Conservation (phyloP, 371 early-diverging fungal species). For the Lichtheimia hyalospora region DNA sequence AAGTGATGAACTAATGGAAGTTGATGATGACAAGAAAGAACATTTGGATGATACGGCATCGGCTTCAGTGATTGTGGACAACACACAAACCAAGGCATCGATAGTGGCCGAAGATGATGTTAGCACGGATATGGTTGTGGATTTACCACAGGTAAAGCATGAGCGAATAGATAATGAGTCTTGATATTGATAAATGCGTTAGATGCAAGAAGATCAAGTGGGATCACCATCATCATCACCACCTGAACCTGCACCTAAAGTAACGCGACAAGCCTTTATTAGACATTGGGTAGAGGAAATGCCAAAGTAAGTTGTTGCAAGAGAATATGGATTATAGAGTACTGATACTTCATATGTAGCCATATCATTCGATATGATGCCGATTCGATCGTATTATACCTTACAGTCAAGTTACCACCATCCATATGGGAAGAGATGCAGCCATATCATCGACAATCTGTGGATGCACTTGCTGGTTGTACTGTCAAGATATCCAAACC, state of each 20-base stretch:
- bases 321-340: background rate
- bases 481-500: background rate
- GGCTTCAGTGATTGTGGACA: too few relatives aligned
- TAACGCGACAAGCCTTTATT: background rate
- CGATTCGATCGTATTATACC: background rate
- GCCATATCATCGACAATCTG: background rate
- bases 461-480: background rate
- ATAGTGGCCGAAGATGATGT: too few relatives aligned
- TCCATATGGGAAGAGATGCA: background rate
- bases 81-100: too few relatives aligned
- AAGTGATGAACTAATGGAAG: too few relatives aligned
- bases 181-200: too few relatives aligned
- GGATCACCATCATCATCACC: background rate
- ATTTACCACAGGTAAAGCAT: too few relatives aligned
- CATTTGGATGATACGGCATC: too few relatives aligned
- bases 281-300: background rate
- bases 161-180: too few relatives aligned
- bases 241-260: background rate
- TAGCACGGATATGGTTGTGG: too few relatives aligned
- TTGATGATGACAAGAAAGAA: too few relatives aligned
- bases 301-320: background rate
- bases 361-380: background rate
- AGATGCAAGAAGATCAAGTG: too few relatives aligned
- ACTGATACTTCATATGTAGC: background rate
- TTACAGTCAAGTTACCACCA: background rate